phyloP scores from a whole-genome alignment of 768 basidiomycete species.

The Boletus patriciae region DNA sequence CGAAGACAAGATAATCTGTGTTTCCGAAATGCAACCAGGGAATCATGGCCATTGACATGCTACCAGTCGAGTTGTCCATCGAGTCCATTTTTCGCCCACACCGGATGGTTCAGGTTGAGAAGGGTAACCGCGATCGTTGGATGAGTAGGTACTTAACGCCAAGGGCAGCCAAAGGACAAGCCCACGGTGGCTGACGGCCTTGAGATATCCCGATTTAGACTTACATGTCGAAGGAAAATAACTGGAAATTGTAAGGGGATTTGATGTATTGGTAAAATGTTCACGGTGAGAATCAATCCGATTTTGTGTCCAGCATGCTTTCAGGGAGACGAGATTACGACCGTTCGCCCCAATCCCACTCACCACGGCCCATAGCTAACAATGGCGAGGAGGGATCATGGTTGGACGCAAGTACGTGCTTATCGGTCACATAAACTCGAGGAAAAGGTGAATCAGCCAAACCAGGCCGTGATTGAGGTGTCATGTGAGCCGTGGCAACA shows the following conservation, averaged over 20 bases:
- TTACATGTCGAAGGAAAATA: background rate
- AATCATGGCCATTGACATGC: constrained; percentile 46
- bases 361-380: background rate
- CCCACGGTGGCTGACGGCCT: no score
- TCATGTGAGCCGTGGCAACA: background rate
- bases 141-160: background rate
- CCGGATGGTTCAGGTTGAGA: background rate
- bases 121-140: background rate
- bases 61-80: constrained; percentile 10
- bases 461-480: background rate
- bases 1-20: constrained; percentile 67
- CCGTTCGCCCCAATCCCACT: background rate
- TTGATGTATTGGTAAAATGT: no score
- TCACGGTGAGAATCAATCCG: background rate
- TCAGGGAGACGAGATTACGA: background rate
- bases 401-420: background rate
- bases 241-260: background rate
- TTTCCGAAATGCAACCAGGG: constrained; percentile 69
- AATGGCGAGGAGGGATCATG: background rate
- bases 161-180: no score
- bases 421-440: constrained; percentile 1
- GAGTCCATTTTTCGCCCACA: background rate
- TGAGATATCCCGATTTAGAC: constrained; percentile 8
- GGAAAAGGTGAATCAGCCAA: constrained; percentile 7
- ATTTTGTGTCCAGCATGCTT: background rate